Base-by-base conservation (phyloP, 2,329 filamentous ascomycete genomes). In the Talaromyces sp. region DNA sequence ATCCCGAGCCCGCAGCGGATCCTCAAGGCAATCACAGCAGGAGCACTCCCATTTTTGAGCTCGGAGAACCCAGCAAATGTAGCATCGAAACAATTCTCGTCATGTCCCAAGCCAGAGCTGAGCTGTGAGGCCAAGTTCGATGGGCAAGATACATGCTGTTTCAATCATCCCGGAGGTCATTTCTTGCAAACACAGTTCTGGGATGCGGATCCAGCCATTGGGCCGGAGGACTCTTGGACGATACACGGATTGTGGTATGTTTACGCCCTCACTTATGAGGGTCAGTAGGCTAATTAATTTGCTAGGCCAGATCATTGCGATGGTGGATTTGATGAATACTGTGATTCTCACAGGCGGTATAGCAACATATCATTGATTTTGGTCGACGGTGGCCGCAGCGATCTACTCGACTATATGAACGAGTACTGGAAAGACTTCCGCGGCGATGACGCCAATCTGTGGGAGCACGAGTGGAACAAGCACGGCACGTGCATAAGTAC, bases 101-200 rank as follows among this genome's bases (percentile, higher is more conserved):
- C 75, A 64, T 80, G 78, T 64, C 69, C 77, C 19, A 70, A 71
- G 15, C 69, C 74, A 3, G 77, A 80, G 67, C 73, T 89, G 61
- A 89, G 87, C 70, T 92, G 89, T 72, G 85, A 88, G 65, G 88
- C 88, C 72, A 85, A 83, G 5, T 86, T 86, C 2, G 77, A 78
- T 7, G 83, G 86, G n/a, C 75, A 82, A 60, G 82, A 92, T 72
- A 84, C 88, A 6, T 93, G 91, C 80, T 93, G 91, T 78, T 90
- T 92, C 80, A 90, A 90, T 72, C 82, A 86, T 25, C 90, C 90
- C 0, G 87, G 89, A 3, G 91, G 91, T 7, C 85, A 91, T 68
- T 78, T 93, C 53, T 82, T 92, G 4, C 86, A 87, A 75, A 92
- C 91, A 1, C 90, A 93, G 71, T 92, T 93, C 78, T 93, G 90